Percentiles rank a stretch among this genome's conserved stretches.
Conservation (phyloP, 148 eudicot genomes). For the Suaeda aralocaspica region DNA sequence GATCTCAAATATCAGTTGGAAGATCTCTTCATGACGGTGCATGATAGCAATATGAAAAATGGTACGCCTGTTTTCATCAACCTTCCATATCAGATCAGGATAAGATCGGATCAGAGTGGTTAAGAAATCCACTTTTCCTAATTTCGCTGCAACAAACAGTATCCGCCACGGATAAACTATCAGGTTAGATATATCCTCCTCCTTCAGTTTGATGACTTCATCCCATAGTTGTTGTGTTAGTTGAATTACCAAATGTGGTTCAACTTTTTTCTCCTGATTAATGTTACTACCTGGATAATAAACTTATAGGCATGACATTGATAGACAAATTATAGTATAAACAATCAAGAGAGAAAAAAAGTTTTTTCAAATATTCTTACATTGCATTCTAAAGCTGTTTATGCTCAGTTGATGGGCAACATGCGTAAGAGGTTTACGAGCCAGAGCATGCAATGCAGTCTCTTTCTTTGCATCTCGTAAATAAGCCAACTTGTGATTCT, state of each 20-base stretch:
- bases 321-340: too few species aligned
- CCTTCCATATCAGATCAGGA: conserved; percentile 50
- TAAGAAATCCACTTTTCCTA: conserved; percentile 41
- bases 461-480: conserved; percentile 20
- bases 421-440: conserved; percentile 21
- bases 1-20: conserved; percentile 42
- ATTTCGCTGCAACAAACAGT: conserved; percentile 25
- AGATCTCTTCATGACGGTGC: conserved; percentile 42
- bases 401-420: neutral
- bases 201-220: conserved; percentile 20
- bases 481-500: conserved; percentile 5
- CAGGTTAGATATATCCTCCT: conserved; percentile 20
- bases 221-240: conserved; percentile 22
- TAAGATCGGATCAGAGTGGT: conserved; percentile 28
- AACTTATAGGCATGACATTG: too few species aligned
- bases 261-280: neutral
- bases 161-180: conserved; percentile 26
- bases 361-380: neutral
- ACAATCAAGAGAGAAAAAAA: too few species aligned
- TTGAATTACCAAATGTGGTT: conserved; percentile 11
- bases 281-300: neutral
- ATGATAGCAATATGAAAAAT: conserved; percentile 49
- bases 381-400: neutral
- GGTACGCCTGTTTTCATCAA: conserved; percentile 33
- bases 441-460: conserved; percentile 28